Evolutionary conservation across 1,284 basidiomycete species (phyloP).

Genomic region (Naganishia albida): DNA sequence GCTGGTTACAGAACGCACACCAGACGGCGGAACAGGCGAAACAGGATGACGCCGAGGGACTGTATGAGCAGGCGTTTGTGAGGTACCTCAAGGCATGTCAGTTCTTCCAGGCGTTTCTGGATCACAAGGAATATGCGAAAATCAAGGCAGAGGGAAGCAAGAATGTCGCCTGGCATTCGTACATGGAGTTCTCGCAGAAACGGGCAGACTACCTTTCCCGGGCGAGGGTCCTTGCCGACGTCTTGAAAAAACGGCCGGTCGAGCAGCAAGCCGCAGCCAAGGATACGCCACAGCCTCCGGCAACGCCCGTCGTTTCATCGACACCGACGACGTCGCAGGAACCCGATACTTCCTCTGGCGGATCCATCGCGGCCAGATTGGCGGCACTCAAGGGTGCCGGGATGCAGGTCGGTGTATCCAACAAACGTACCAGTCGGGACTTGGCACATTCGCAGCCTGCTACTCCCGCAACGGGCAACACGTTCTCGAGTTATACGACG

Average conservation of each 20-base stretch:
- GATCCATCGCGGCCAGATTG: constrained; percentile 54
- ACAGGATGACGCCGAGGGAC: constrained; percentile 42
- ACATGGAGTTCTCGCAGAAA: constrained; percentile 48
- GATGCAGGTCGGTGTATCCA: constrained; percentile 45
- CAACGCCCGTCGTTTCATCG: constrained; percentile 26
- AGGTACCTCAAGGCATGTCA: constrained; percentile 43
- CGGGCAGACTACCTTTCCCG: constrained; percentile 43
- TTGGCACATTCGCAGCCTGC: constrained; percentile 22
- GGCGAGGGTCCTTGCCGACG: constrained; percentile 46
- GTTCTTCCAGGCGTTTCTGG: constrained; percentile 38
- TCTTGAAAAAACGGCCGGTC: constrained; percentile 40
- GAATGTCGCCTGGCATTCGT: constrained; percentile 40
- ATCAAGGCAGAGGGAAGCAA: constrained; percentile 37
- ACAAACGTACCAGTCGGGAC: constrained; percentile 45
- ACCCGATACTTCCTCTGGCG: constrained; percentile 36
- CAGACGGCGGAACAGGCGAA: constrained; percentile 46
- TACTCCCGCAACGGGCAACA: constrained; percentile 5
- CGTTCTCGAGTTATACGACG: constrained; percentile 2
- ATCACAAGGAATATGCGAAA: constrained; percentile 29
- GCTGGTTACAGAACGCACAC: constrained; percentile 49
- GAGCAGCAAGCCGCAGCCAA: constrained; percentile 29
- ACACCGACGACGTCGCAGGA: constrained; percentile 25
- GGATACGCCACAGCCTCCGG: constrained; percentile 5
- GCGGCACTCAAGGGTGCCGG: constrained; percentile 50
- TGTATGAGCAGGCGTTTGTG: constrained; percentile 48